Evolutionary conservation across 176 grass and related monocot species (phyloP).

Genomic region (Rhynchospora pubera): DNA sequence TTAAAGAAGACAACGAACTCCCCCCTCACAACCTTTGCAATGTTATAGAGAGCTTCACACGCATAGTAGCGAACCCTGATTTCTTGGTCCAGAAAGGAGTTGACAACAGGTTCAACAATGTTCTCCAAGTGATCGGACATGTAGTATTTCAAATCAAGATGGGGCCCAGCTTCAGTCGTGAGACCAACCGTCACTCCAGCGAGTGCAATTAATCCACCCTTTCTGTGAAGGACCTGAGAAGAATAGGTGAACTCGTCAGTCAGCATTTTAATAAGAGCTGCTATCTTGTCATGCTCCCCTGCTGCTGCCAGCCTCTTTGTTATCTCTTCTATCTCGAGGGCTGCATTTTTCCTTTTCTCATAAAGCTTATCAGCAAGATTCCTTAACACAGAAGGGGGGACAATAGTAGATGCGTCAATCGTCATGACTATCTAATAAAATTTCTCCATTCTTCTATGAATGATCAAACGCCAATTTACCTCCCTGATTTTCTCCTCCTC

Average conservation of each 20-base stretch:
- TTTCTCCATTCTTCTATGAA: slow-evolving; percentile 24
- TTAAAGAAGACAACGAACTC: slow-evolving; percentile 97
- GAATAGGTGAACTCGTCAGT: slow-evolving; percentile 60
- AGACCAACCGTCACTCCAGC: slow-evolving; percentile 88
- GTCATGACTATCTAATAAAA: slow-evolving; percentile 25
- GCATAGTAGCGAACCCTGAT: slow-evolving; percentile 97
- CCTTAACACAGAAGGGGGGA: slow-evolving; percentile 57
- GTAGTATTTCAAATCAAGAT: slow-evolving; percentile 49
- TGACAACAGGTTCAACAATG: slow-evolving; percentile 79
- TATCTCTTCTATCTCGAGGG: slow-evolving; percentile 93
- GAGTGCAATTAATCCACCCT: slow-evolving; percentile 92
- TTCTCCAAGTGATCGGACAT: slow-evolving; percentile 29
- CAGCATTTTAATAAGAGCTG: slow-evolving; percentile 59
- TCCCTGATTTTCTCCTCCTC: slow-evolving; percentile 5
- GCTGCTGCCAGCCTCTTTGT: slow-evolving; percentile 64
- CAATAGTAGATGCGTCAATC: slow-evolving; percentile 47
- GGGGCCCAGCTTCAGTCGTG: slow-evolving; percentile 65
- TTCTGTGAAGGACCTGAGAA: slow-evolving; percentile 63
- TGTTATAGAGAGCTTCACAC: slow-evolving; percentile 98
- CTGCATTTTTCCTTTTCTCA: slow-evolving; percentile 96
- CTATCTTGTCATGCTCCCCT: slow-evolving; percentile 84
- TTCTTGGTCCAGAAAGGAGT: slow-evolving; percentile 83
- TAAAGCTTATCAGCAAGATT: slow-evolving; percentile 97
- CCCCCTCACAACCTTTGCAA: slow-evolving; percentile 99
- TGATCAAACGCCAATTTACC: slow-evolving; percentile 41